phyloP scores from a whole-genome alignment of 257 asterid genomes.

The Nicotiana tabacum region DNA sequence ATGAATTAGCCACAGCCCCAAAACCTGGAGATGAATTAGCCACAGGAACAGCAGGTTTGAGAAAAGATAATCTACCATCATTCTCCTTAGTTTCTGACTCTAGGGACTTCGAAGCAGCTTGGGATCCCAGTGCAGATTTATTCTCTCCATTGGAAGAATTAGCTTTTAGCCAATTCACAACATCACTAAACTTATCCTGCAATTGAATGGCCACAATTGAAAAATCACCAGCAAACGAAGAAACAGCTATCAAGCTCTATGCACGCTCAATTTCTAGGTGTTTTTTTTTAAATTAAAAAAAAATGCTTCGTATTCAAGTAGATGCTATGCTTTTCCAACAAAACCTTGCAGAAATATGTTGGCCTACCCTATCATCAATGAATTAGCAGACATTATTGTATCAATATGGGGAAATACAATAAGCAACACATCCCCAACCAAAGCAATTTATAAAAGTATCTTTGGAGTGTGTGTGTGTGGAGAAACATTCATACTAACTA shows the following conservation, averaged over 20 bases:
- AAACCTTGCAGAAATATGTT: background rate
- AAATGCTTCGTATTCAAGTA: background rate
- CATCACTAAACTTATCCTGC: conserved; percentile 88
- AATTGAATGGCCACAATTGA: conserved; percentile 9
- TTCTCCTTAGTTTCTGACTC: conserved; percentile 8
- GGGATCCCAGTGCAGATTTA: conserved; percentile 13
- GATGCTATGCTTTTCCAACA: background rate
- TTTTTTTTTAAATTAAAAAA: background rate
- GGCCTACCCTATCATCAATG: background rate
- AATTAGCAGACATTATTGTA: background rate
- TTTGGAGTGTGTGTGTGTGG: background rate
- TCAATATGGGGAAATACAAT: background rate
- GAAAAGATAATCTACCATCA: background rate
- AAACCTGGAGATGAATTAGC: conserved; percentile 1
- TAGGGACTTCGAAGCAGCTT: conserved; percentile 7
- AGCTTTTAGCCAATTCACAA: conserved; percentile 80
- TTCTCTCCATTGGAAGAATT: conserved; percentile 36
- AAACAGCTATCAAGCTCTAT: background rate
- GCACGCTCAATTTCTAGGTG: background rate
- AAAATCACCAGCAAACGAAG: background rate
- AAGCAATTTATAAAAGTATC: background rate
- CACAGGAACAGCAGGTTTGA: conserved; percentile 4
- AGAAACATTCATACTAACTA: background rate
- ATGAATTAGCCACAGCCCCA: background rate
- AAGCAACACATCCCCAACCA: background rate